These are phyloP conservation scores for Abrus precatorius DNA, from an alignment of 306 rosid species.

Conservation along the genomic window DNA sequence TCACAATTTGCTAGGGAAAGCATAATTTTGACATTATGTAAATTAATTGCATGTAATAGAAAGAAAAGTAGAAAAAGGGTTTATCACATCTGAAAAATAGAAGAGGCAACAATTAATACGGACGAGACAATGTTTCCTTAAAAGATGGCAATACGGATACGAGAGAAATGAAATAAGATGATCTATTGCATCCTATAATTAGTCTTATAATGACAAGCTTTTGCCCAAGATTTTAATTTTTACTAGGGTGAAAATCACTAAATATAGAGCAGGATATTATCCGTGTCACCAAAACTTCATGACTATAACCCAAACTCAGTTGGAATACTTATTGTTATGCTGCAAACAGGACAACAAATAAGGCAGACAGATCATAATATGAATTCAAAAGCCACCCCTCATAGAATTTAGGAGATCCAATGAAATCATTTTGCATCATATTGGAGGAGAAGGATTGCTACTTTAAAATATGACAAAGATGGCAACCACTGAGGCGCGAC, in stretches of 20 bases:
- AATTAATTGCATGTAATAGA: slow-evolving; percentile 27
- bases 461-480: slow-evolving; percentile 14
- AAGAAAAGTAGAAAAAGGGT: not conserved
- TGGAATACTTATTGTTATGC: slow-evolving; percentile 31
- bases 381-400: slow-evolving; percentile 15
- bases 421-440: slow-evolving; percentile 19
- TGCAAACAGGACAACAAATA: slow-evolving; percentile 34
- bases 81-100: not conserved
- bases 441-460: slow-evolving; percentile 28
- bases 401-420: slow-evolving; percentile 35
- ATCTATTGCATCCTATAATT: slow-evolving; percentile 17
- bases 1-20: slow-evolving; percentile 23
- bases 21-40: not conserved
- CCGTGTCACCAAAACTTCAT: not conserved
- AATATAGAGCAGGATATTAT: slow-evolving; percentile 10
- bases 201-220: slow-evolving; percentile 26
- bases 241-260: slow-evolving; percentile 28
- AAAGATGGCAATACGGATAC: slow-evolving; percentile 18
- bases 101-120: slow-evolving; percentile 21
- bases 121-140: slow-evolving; percentile 2
- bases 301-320: slow-evolving; percentile 31
- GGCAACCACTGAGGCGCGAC: not conserved
- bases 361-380: slow-evolving; percentile 36
- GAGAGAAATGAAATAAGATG: slow-evolving; percentile 28
- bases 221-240: slow-evolving; percentile 8